Conservation (phyloP, 1,284 basidiomycete species). For the Singerocomus inundabilis region DNA sequence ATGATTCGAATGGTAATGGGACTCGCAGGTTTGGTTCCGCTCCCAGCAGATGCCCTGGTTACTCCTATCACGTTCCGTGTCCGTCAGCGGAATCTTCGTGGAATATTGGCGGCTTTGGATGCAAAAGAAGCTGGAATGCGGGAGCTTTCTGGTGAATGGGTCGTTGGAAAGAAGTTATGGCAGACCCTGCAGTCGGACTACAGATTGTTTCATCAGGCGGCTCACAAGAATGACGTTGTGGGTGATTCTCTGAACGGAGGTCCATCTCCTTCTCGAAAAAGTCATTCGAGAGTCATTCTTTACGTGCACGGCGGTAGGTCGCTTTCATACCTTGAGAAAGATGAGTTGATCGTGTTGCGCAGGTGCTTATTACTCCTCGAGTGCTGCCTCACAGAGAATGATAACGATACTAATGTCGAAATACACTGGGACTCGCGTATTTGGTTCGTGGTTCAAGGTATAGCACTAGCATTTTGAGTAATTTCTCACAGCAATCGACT, state of each 20-base stretch:
- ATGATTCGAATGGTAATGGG: conserved; percentile 81
- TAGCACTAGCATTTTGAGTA: not conserved
- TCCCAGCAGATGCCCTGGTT: conserved; percentile 91
- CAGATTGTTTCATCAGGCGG: conserved; percentile 42
- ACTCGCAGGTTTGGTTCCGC: conserved; percentile 79
- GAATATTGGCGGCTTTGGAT: conserved; percentile 77
- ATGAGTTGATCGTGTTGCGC: conserved; percentile 6
- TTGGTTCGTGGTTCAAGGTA: conserved; percentile 58
- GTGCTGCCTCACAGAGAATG: conserved; percentile 90
- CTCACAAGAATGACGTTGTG: conserved; percentile 5
- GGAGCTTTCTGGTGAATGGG: conserved; percentile 94
- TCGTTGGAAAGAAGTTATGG: conserved; percentile 91
- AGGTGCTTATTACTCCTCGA: conserved; percentile 94
- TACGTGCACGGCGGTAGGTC: conserved; percentile 89
- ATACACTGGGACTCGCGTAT: conserved; percentile 89
- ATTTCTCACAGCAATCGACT: conserved; percentile 76
- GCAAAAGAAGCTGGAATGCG: conserved; percentile 70
- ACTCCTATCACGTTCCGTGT: conserved; percentile 95
- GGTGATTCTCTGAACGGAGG: conserved; percentile 15
- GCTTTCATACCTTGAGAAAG: not conserved
- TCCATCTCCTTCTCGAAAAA: conserved; percentile 26
- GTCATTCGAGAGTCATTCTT: conserved; percentile 81
- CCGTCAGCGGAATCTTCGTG: conserved; percentile 67
- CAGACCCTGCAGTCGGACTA: conserved; percentile 84
- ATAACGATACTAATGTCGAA: conserved; percentile 93